Conservation (phyloP, 257 asterid genomes). For the Solanum lycopersicoides region DNA sequence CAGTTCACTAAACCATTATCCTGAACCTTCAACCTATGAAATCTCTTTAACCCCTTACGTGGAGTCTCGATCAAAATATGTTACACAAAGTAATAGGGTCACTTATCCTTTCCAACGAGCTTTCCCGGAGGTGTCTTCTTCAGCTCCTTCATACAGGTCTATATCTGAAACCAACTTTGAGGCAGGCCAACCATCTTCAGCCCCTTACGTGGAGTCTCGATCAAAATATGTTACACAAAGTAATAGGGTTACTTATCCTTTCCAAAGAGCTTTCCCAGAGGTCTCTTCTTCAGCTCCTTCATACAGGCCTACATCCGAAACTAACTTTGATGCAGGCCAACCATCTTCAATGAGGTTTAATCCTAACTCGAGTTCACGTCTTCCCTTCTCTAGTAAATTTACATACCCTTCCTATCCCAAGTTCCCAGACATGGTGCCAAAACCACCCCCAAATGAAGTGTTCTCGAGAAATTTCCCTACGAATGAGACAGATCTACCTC, state of each 20-base stretch:
- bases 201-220: constrained; percentile 18
- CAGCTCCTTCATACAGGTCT: constrained; percentile 12
- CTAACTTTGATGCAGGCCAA: constrained; percentile 13
- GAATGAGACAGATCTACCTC: constrained; percentile 31
- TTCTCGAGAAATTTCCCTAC: constrained; percentile 19
- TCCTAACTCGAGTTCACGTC: constrained; percentile 16
- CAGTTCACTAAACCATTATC: constrained; percentile 11
- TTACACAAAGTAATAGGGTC: constrained; percentile 3
- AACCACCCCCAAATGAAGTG: constrained; percentile 21
- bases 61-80: constrained; percentile 20
- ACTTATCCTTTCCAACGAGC: constrained; percentile 9
- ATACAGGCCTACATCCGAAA: constrained; percentile 16
- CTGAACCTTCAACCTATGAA: constrained; percentile 10
- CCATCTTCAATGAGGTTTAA: constrained; percentile 16
- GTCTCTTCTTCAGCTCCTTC: constrained; percentile 9
- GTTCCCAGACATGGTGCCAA: constrained; percentile 21
- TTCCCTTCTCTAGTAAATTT: constrained; percentile 11
- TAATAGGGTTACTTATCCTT: constrained; percentile 2
- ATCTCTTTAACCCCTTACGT: constrained; percentile 14
- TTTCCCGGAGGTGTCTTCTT: constrained; percentile 9
- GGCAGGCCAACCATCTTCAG: constrained; percentile 17
- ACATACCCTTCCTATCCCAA: constrained; percentile 14
- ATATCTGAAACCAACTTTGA: constrained; percentile 15
- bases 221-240: constrained; percentile 8
- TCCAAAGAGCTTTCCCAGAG: constrained; percentile 15